Conservation (phyloP, 257 asterid genomes). For the Scutellaria galericulata region DNA sequence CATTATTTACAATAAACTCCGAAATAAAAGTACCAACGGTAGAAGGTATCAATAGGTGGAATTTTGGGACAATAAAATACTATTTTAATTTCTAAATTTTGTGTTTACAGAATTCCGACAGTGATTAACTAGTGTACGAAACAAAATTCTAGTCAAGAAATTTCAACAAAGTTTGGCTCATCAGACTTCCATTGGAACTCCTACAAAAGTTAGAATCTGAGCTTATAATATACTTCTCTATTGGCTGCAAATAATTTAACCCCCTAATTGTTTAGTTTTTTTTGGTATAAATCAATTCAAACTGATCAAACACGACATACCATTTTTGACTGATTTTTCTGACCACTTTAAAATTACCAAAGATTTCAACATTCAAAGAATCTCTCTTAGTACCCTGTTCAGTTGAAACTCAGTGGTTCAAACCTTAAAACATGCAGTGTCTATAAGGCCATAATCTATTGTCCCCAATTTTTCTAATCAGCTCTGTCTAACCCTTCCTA, state of each 20-base stretch:
- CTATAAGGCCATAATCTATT: not conserved
- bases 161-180: not conserved
- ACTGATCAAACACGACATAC: slow-evolving; percentile 18
- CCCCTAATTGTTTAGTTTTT: slow-evolving; percentile 2
- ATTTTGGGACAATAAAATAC: not conserved
- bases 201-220: slow-evolving; percentile 19
- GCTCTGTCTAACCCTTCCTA: not conserved
- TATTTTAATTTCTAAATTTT: not conserved
- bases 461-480: too few relatives aligned
- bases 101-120: not conserved
- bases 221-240: not conserved
- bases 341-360: not conserved
- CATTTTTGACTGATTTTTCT: not conserved
- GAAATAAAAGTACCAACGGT: not conserved
- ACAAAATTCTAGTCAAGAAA: slow-evolving; percentile 19
- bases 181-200: slow-evolving; percentile 13
- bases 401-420: slow-evolving; percentile 19
- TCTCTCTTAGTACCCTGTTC: not conserved
- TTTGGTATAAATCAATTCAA: slow-evolving; percentile 17
- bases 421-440: not conserved
- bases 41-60: not conserved
- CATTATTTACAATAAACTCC: not conserved
- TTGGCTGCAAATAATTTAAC: not conserved
- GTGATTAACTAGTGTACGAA: not conserved
- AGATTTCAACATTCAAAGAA: slow-evolving; percentile 15